Evolutionary conservation across 139 green algal genomes (phyloP), one percentile per base, ranked within the genome.

Genomic region (Spirogloea muscicola): DNA sequence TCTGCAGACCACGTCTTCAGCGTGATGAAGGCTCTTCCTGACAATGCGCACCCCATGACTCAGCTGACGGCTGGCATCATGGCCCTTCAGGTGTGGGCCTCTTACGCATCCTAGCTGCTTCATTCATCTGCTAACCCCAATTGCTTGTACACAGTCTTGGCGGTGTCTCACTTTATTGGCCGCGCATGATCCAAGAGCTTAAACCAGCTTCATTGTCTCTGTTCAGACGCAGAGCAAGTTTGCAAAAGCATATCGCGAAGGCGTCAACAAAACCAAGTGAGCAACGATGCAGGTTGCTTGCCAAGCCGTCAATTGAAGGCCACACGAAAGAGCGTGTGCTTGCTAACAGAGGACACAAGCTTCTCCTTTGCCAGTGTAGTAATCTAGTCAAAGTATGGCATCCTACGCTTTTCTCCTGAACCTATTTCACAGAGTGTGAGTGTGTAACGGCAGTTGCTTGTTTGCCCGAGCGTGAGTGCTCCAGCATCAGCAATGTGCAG

Each of bases 11-110:
- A 94, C 67, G 80, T 96, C 13, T 41, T 65, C n/a, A 79, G 80
- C 25, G 79, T 92, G 46, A 74, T 98, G 38, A 77, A 89, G 3
- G 74, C 84, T 3, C 74, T 96, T 77, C 93, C 91, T n/a, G 38
- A 69, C 2, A 80, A 78, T 58, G 90, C 91, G 2, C 92, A 97
- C 83, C 93, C 92, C 51, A 97, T 98, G 94, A 96, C 91, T 6
- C 91, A 87, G 68, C 85, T 98, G 29, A 84, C 86, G 18, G 84
- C 77, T 2, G 88, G 71, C 0, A 82, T 95, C 31, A 76, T 96
- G 74, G 87, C 91, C 6, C 80, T 97, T 69, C 91, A 96, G 87
- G 88, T 90, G 39, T n/a, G 69, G 25, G n/a, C n/a, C n/a, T n/a
- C n/a, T n/a, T n/a, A n/a, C 46, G 46, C 46, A 55, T 55, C 46